These are phyloP conservation scores for Cyclotella distinguenda DNA, from an alignment of 108 stramenopile species.

Conservation along the genomic window DNA sequence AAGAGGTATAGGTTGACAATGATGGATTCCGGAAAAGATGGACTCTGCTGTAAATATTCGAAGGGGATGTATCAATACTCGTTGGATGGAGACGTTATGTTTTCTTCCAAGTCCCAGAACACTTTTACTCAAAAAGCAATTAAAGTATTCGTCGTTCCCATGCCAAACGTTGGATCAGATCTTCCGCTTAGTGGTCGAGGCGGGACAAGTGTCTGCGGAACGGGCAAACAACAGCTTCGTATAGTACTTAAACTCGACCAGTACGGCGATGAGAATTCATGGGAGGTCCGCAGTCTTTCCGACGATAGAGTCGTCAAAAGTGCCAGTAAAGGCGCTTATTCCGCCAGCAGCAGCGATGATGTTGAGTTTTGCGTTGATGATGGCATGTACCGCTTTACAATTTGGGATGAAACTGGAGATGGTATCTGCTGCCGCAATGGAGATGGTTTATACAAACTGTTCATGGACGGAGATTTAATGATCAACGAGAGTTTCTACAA, in stretches of 20 bases:
- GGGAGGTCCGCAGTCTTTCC: slow-evolving; percentile 20
- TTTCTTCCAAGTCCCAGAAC: slow-evolving; percentile 1
- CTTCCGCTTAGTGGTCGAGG: neutral
- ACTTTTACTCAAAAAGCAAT: slow-evolving; percentile 6
- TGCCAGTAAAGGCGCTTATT: slow-evolving; percentile 8
- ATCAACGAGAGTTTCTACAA: slow-evolving; percentile 26
- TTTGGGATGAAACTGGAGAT: slow-evolving; percentile 37
- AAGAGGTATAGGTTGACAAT: slow-evolving; percentile 8
- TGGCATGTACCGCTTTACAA: slow-evolving; percentile 34
- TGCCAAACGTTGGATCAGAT: neutral
- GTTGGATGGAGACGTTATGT: slow-evolving; percentile 18
- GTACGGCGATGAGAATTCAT: slow-evolving; percentile 34
- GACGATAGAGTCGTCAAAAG: slow-evolving; percentile 19
- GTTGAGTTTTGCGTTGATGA: slow-evolving; percentile 26
- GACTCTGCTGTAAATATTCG: slow-evolving; percentile 13
- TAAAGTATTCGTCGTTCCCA: slow-evolving; percentile 15
- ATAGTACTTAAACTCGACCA: slow-evolving; percentile 24
- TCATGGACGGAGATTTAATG: slow-evolving; percentile 37
- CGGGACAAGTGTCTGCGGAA: slow-evolving; percentile 1
- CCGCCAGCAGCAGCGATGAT: slow-evolving; percentile 7
- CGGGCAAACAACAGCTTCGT: slow-evolving; percentile 21
- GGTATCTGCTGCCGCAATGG: slow-evolving; percentile 41
- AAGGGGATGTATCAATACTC: slow-evolving; percentile 20
- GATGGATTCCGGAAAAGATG: slow-evolving; percentile 20
- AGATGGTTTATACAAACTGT: slow-evolving; percentile 35